These are phyloP conservation scores for Salix exigua DNA, from an alignment of 345 rosid genomes.

Conservation along the genomic window DNA sequence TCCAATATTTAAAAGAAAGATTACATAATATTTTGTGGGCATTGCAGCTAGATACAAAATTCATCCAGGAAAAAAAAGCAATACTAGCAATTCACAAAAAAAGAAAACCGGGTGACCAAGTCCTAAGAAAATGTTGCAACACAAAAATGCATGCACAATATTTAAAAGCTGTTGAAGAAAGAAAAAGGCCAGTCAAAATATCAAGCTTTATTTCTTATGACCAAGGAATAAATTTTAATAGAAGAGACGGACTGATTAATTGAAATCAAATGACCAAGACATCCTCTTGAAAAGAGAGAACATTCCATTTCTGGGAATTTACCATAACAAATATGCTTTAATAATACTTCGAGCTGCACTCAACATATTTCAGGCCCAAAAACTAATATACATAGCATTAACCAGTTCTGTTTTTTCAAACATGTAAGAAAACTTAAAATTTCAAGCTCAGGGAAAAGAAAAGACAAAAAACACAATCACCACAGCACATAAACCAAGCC, in stretches of 20 bases:
- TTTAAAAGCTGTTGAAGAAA: background rate
- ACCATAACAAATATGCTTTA: background rate
- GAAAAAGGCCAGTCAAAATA: background rate
- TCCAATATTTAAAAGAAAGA: background rate
- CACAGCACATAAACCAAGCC: background rate
- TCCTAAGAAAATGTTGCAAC: background rate
- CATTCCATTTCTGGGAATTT: background rate
- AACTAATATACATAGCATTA: background rate
- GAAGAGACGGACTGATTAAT: background rate
- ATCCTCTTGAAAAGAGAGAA: background rate
- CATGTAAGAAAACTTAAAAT: background rate
- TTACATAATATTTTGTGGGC: no score
- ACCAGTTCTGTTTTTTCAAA: background rate
- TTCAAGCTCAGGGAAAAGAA: background rate
- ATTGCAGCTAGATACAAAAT: background rate
- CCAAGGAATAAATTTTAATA: background rate
- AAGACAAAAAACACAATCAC: background rate
- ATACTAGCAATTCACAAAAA: background rate
- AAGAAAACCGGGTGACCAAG: background rate
- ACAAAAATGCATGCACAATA: background rate
- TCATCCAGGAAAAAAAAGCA: background rate
- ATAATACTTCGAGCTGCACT: background rate
- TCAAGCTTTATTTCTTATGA: background rate
- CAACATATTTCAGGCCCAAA: background rate
- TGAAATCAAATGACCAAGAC: background rate